Conservation (phyloP, 2,329 filamentous ascomycete species). For the Dothideomycetidae sp. region DNA sequence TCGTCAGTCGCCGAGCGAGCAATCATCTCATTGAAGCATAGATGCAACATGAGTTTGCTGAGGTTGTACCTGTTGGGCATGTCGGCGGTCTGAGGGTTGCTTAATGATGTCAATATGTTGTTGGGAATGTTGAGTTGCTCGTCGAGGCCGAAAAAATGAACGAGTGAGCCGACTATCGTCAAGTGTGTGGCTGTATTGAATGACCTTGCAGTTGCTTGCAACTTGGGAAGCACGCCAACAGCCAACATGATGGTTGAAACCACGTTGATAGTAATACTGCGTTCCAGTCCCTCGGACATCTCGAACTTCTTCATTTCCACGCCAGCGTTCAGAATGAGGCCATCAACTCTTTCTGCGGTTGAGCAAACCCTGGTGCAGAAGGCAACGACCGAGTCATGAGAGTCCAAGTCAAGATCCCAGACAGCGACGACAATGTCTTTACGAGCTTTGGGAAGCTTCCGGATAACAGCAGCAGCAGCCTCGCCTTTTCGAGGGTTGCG, state of each 20-base stretch:
- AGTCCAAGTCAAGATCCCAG: constrained; percentile 32
- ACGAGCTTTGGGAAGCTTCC: constrained; percentile 21
- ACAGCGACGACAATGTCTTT: constrained; percentile 26
- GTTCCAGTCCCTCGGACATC: constrained; percentile 33
- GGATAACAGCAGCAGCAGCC: constrained; percentile 28
- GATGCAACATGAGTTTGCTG: not conserved
- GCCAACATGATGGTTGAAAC: constrained; percentile 39
- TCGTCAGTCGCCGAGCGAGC: no score
- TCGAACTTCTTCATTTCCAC: constrained; percentile 25
- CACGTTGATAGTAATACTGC: constrained; percentile 39
- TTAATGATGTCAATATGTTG: not conserved
- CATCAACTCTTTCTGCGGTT: constrained; percentile 15
- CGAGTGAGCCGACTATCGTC: constrained; percentile 29
- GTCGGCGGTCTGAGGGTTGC: not conserved
- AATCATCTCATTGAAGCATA: not conserved
- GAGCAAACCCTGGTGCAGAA: constrained; percentile 22
- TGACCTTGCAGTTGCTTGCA: constrained; percentile 28
- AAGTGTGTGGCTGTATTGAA: constrained; percentile 24
- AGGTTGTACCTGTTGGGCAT: not conserved
- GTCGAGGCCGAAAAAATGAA: constrained; percentile 22
- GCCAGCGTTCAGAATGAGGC: constrained; percentile 20
- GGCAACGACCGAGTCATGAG: constrained; percentile 25
- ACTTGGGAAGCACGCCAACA: constrained; percentile 36
- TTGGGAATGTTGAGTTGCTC: not conserved
- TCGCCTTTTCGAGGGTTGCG: constrained; percentile 31